Percentiles rank a stretch among this genome's conserved stretches.
Conservation (phyloP, 139 green algal species). For the Parachlorella kessleri region DNA sequence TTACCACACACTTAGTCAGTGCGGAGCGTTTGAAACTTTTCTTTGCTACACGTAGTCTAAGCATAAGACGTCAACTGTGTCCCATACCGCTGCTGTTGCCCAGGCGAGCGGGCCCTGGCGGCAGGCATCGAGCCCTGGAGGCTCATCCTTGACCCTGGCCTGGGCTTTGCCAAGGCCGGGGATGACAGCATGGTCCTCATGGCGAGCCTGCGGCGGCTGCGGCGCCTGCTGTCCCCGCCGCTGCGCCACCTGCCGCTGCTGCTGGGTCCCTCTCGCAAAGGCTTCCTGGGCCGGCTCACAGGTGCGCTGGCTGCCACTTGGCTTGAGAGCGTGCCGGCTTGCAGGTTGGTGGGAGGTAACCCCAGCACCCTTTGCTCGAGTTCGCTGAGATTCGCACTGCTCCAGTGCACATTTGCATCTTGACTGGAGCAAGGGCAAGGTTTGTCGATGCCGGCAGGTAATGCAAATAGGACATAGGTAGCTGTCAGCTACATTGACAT, state of each 20-base stretch:
- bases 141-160: constrained; percentile 86
- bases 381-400: too few relatives aligned
- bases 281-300: constrained; percentile 76
- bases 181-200: constrained; percentile 75
- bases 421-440: too few relatives aligned
- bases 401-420: too few relatives aligned
- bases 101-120: constrained; percentile 57
- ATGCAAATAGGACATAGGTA: too few relatives aligned
- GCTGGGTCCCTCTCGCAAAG: constrained; percentile 81
- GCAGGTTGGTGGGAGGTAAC: not conserved
- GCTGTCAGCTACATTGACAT: too few relatives aligned
- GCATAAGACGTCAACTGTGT: too few relatives aligned
- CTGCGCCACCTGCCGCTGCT: constrained; percentile 69
- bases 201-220: constrained; percentile 53
- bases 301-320: constrained; percentile 35
- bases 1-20: too few relatives aligned
- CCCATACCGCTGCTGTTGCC: too few relatives aligned
- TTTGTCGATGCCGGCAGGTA: too few relatives aligned
- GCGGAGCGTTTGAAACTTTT: too few relatives aligned
- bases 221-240: constrained; percentile 32
- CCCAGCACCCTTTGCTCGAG: not conserved
- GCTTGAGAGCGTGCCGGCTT: not conserved
- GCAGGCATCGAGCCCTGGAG: constrained; percentile 87
- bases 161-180: constrained; percentile 91
- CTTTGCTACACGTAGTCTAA: too few relatives aligned